Evolutionary conservation across 305 asterid species (phyloP).

Genomic region (Euphrasia arctica): DNA sequence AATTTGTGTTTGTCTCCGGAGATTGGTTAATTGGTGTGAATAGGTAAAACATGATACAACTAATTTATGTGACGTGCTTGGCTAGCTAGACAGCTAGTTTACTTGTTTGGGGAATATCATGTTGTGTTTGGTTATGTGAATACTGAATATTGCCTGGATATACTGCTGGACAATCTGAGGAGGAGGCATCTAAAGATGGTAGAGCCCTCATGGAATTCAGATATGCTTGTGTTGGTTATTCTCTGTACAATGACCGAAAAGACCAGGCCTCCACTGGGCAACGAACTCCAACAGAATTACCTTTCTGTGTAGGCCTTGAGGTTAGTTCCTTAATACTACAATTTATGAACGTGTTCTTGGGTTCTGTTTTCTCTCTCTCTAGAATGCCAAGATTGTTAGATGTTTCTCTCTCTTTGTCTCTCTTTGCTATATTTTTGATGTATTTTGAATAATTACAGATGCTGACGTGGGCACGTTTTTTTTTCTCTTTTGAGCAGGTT

Average conservation of each 20-base stretch:
- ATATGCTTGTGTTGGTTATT: slow-evolving; percentile 87
- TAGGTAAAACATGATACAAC: background rate
- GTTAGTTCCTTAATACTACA: slow-evolving; percentile 37
- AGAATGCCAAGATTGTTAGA: slow-evolving; percentile 2
- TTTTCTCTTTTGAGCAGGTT: slow-evolving; percentile 42
- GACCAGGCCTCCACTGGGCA: slow-evolving; percentile 38
- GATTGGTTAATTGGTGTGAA: background rate
- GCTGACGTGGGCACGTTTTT: slow-evolving; percentile 17
- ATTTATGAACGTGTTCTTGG: slow-evolving; percentile 3
- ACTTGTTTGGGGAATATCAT: background rate
- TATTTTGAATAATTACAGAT: slow-evolving; percentile 17
- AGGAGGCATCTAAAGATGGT: slow-evolving; percentile 65
- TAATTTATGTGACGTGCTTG: slow-evolving; percentile 16
- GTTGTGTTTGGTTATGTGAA: too few relatives aligned
- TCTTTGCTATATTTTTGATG: background rate
- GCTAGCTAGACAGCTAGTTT: background rate
- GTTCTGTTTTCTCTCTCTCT: background rate
- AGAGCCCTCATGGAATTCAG: slow-evolving; percentile 67
- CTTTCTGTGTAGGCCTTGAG: slow-evolving; percentile 87
- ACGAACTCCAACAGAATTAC: slow-evolving; percentile 57
- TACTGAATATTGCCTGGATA: slow-evolving; percentile 13
- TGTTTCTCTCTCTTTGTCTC: background rate
- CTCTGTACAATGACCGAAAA: slow-evolving; percentile 60
- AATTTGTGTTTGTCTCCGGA: slow-evolving; percentile 1
- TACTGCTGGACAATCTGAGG: slow-evolving; percentile 65